Evolutionary conservation across 495 filamentous ascomycete species (phyloP), one percentile per base, ranked within the genome.

Genomic region (Daldinia decipiens): DNA sequence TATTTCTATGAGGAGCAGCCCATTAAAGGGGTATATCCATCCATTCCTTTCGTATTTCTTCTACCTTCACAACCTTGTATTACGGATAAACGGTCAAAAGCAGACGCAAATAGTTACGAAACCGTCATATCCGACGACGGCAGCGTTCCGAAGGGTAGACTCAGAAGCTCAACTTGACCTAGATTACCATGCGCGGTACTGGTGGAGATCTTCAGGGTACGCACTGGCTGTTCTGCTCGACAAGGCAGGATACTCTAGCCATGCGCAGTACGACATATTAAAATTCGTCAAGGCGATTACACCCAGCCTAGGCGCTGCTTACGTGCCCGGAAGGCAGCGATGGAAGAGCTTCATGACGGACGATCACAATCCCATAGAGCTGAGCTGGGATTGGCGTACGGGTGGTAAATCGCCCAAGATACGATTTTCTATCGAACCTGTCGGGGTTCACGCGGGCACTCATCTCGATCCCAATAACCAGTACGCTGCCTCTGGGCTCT

Each of bases 311-410:
- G 51, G 51, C 5, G 29, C 26, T 17, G 51, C 51, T 17, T 54
- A 29, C n/a, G 5, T 4, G 27, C 8, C 51, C 7, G 51, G n/a
- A 0, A 36, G 26, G 38, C n/a, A 27, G 24, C 31, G 9, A 2
- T 62, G 47, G 59, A 24, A 24, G 32, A 62, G 47, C 17, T 62
- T 60, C 39, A 60, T 60, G 58, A 60, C 58, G 19, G 58, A 60
- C 8, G 58, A 60, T 15, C n/a, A 32, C 40, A 60, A 17, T 6
- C 58, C 58, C n/a, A 60, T 60, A 31, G 58, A 60, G 40, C n/a
- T 60, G 9, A 60, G 58, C 40, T 60, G 58, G 58, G 58, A 60
- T n/a, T 60, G 58, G 58, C 24, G 26, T 3, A 60, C 58, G n/a
- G 29, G 29, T 11, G 40, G 24, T 3, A 60, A 32, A 5, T 19